Evolutionary conservation across 2,329 filamentous ascomycete species (phyloP).

Genomic region (Hirsutella thompsonii): DNA sequence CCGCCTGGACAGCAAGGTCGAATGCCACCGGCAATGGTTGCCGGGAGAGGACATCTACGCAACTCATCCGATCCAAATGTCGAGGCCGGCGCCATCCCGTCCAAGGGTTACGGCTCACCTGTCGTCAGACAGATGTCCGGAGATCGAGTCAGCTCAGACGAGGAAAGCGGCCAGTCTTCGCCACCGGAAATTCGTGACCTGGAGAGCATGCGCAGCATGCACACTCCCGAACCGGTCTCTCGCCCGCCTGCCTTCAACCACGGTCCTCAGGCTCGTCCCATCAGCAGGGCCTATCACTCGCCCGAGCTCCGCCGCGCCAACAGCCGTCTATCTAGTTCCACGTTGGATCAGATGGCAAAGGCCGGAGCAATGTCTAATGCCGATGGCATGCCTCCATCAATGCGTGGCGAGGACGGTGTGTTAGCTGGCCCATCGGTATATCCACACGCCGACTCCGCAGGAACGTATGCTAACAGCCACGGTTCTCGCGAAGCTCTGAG

Average conservation of each 20-base stretch:
- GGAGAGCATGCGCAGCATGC: slow-evolving; percentile 39
- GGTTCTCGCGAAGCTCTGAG: slow-evolving; percentile 41
- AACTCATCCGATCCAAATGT: slow-evolving; percentile 34
- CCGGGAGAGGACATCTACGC: slow-evolving; percentile 22
- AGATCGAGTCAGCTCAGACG: slow-evolving; percentile 44
- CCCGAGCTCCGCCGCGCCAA: slow-evolving; percentile 70
- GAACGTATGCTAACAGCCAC: slow-evolving; percentile 40
- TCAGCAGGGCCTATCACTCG: slow-evolving; percentile 56
- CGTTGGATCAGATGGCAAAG: slow-evolving; percentile 66
- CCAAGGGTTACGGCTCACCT: slow-evolving; percentile 11
- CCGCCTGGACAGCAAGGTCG: slow-evolving; percentile 29
- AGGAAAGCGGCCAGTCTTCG: slow-evolving; percentile 28
- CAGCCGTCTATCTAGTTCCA: slow-evolving; percentile 70
- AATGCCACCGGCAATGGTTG: slow-evolving; percentile 19
- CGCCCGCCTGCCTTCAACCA: slow-evolving; percentile 72
- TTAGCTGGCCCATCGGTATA: slow-evolving; percentile 34
- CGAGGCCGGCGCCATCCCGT: slow-evolving; percentile 9
- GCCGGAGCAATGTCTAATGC: slow-evolving; percentile 43
- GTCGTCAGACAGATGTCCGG: slow-evolving; percentile 33
- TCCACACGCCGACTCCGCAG: slow-evolving; percentile 34
- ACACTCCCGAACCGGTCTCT: slow-evolving; percentile 63
- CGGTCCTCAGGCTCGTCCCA: slow-evolving; percentile 55
- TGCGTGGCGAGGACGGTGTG: slow-evolving; percentile 18
- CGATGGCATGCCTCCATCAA: slow-evolving; percentile 16
- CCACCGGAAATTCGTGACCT: slow-evolving; percentile 34